phyloP scores from a whole-genome alignment of 139 green algal species.

The Coccomyxa sp. region DNA sequence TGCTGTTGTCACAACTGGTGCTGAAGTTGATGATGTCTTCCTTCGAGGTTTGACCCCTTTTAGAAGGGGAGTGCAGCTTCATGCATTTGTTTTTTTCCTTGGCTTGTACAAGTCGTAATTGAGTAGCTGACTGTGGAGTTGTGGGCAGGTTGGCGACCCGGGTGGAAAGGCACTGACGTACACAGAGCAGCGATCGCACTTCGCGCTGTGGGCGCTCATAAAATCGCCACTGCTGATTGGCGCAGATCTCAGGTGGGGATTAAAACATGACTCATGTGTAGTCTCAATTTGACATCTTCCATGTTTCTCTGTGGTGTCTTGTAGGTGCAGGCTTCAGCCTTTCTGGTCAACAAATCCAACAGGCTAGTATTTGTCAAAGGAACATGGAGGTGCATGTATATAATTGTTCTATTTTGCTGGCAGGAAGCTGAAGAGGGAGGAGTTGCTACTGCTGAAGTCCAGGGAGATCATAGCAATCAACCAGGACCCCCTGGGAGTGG shows the following conservation, averaged over 20 bases:
- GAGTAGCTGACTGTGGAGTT: neutral
- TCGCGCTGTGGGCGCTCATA: slow-evolving; percentile 63
- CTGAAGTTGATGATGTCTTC: no score
- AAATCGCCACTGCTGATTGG: slow-evolving; percentile 64
- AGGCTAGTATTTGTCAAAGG: no score
- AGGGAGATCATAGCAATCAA: slow-evolving; percentile 58
- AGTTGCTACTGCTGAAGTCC: slow-evolving; percentile 27
- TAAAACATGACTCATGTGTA: neutral
- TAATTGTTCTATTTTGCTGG: no score
- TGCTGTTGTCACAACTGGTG: no score
- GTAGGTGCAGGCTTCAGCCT: neutral
- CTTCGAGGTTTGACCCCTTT: neutral
- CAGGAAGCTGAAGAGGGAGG: slow-evolving; percentile 9
- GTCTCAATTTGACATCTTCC: neutral
- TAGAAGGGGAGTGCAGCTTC: neutral
- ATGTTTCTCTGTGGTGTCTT: no score
- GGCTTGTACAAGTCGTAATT: neutral
- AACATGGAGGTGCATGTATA: no score
- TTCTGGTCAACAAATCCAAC: no score
- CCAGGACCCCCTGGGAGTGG: slow-evolving; percentile 55
- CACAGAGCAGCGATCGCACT: slow-evolving; percentile 49
- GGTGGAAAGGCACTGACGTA: slow-evolving; percentile 11
- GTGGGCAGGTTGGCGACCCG: slow-evolving; percentile 37
- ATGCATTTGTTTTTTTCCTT: neutral
- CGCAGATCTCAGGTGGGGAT: slow-evolving; percentile 34